Evolutionary conservation across 1,284 basidiomycete genomes (phyloP).

Genomic region (Lentinula novae-zelandiae): DNA sequence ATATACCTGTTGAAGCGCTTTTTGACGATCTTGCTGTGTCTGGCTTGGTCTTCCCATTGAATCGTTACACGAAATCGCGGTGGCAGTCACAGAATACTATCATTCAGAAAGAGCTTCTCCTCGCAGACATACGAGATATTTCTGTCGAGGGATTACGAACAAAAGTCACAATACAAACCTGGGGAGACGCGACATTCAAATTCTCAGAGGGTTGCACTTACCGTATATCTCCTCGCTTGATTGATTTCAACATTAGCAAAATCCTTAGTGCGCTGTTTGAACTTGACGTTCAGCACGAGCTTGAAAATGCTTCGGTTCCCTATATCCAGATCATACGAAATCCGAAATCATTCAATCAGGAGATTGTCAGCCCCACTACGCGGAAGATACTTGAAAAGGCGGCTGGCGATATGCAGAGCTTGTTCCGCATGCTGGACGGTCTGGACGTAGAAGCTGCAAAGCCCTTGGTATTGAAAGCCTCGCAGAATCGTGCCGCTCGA

Average conservation of each 20-base stretch:
- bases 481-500: slow-evolving; percentile 40
- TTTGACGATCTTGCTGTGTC: slow-evolving; percentile 45
- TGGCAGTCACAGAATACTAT: slow-evolving; percentile 35
- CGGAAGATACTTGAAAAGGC: slow-evolving; percentile 22
- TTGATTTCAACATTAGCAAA: slow-evolving; percentile 48
- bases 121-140: slow-evolving; percentile 40
- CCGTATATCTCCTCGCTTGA: slow-evolving; percentile 43
- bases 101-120: slow-evolving; percentile 33
- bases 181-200: slow-evolving; percentile 27
- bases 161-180: slow-evolving; percentile 34
- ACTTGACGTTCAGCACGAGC: slow-evolving; percentile 33
- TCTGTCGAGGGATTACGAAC: slow-evolving; percentile 27
- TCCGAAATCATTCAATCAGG: slow-evolving; percentile 33
- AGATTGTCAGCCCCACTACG: slow-evolving; percentile 14
- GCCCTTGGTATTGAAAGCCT: slow-evolving; percentile 37
- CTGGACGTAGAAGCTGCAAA: slow-evolving; percentile 30
- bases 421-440: slow-evolving; percentile 32
- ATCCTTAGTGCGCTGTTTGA: slow-evolving; percentile 41
- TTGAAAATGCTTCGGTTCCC: slow-evolving; percentile 25
- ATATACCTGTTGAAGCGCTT: slow-evolving; percentile 40
- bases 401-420: slow-evolving; percentile 32
- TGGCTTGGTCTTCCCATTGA: slow-evolving; percentile 39
- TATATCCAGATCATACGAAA: slow-evolving; percentile 40
- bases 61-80: slow-evolving; percentile 29
- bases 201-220: slow-evolving; percentile 31